A percentile compares a stretch with the other conserved stretches of the same genome.
These are phyloP conservation scores for Populus euphratica DNA, from an alignment of 345 rosid species.

Conservation along the genomic window DNA sequence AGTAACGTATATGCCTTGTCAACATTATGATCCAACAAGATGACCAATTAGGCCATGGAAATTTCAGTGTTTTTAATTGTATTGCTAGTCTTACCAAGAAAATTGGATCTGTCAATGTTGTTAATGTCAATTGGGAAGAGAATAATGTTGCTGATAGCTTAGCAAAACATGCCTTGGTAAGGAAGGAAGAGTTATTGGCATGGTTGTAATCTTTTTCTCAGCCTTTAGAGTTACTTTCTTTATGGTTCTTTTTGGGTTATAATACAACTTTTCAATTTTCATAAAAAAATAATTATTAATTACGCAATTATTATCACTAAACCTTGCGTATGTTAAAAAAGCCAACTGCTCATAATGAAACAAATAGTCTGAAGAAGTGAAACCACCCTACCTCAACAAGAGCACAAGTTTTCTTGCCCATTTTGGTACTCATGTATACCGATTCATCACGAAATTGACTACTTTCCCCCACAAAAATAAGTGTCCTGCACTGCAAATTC, in stretches of 20 bases:
- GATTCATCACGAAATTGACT: slow-evolving; percentile 51
- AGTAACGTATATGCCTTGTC: background rate
- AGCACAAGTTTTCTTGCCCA: slow-evolving; percentile 43
- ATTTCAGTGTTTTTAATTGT: too few species aligned
- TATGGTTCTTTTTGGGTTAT: too few species aligned
- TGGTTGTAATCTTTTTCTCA: too few species aligned
- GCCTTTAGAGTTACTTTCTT: too few species aligned
- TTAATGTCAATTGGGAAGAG: too few species aligned
- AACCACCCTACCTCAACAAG: slow-evolving; percentile 48
- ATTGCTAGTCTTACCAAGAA: too few species aligned
- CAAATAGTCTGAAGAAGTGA: background rate
- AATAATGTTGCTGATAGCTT: too few species aligned
- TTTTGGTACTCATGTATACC: slow-evolving; percentile 42
- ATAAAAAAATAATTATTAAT: background rate
- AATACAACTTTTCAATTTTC: too few species aligned
- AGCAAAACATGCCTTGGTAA: too few species aligned
- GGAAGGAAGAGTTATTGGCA: too few species aligned
- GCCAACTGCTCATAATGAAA: background rate
- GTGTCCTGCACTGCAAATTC: slow-evolving; percentile 45
- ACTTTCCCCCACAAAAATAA: slow-evolving; percentile 60
- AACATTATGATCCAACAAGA: background rate
- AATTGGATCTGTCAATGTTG: too few species aligned
- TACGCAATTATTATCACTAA: background rate
- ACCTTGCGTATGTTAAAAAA: background rate
- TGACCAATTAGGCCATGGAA: background rate